Evolutionary conservation across 352 stramenopile species (phyloP).

Genomic region (Pythium coloratum): DNA sequence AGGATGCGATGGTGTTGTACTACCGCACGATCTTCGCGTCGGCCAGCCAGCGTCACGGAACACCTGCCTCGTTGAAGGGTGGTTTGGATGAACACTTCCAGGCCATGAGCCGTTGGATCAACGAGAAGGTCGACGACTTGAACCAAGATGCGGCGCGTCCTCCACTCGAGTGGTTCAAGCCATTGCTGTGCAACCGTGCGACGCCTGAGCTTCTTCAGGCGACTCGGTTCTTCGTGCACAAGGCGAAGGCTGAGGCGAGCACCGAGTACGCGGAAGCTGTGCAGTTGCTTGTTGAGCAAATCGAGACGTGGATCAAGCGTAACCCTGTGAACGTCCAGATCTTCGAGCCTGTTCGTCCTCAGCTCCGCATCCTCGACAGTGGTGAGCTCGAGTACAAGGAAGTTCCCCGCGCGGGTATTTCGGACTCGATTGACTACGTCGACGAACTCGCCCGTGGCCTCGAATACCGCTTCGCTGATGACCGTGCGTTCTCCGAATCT

Average conservation of each 20-base stretch:
- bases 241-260: constrained; percentile 34
- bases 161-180: constrained; percentile 53
- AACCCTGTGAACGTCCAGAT: constrained; percentile 49
- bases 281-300: constrained; percentile 45
- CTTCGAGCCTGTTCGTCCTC: constrained; percentile 38
- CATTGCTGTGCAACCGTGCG: constrained; percentile 49
- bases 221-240: constrained; percentile 40
- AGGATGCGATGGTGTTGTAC: constrained; percentile 46
- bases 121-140: constrained; percentile 33
- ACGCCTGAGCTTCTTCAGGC: constrained; percentile 48
- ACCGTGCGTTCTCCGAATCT: constrained; percentile 25
- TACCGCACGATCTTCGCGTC: constrained; percentile 33
- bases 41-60: constrained; percentile 7
- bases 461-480: constrained; percentile 30
- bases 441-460: constrained; percentile 49
- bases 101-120: constrained; percentile 48
- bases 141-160: constrained; percentile 28
- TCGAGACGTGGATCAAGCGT: constrained; percentile 44
- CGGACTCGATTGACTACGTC: constrained; percentile 50
- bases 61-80: constrained; percentile 9
- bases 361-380: constrained; percentile 35
- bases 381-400: constrained; percentile 47
- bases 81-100: constrained; percentile 36
- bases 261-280: constrained; percentile 48
- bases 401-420: constrained; percentile 32